Percentiles rank a stretch among this genome's conserved stretches.
Conservation (phyloP, 371 early-diverging fungal genomes). For the Mortierella sp. region DNA sequence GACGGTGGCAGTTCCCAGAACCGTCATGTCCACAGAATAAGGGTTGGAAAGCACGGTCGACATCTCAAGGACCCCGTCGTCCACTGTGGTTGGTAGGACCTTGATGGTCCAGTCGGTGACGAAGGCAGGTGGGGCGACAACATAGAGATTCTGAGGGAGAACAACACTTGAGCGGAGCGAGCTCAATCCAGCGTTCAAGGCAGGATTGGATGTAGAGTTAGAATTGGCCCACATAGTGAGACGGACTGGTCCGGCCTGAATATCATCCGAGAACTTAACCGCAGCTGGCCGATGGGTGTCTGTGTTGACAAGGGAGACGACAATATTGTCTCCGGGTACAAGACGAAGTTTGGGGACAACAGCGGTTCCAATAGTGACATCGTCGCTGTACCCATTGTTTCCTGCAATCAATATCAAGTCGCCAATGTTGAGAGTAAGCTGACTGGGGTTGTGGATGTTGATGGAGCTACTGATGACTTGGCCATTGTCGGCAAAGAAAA, state of each 20-base stretch:
- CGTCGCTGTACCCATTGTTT: too few relatives aligned
- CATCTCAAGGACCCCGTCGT: constrained; percentile 18
- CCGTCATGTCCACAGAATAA: not conserved
- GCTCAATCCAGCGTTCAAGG: constrained; percentile 21
- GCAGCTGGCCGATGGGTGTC: too few relatives aligned
- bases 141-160: not conserved
- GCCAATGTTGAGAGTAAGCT: constrained; percentile 34
- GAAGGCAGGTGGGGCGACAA: not conserved
- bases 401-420: constrained; percentile 9
- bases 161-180: not conserved
- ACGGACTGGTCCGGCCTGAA: too few relatives aligned
- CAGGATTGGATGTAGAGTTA: constrained; percentile 21
- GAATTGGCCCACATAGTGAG: not conserved
- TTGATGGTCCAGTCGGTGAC: constrained; percentile 1
- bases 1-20: too few relatives aligned
- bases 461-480: not conserved
- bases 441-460: constrained; percentile 38
- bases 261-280: too few relatives aligned
- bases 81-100: constrained; percentile 2
- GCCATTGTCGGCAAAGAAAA: too few relatives aligned
- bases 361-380: too few relatives aligned
- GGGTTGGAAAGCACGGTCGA: constrained; percentile 14
- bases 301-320: too few relatives aligned
- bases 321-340: constrained; percentile 22
- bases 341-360: constrained; percentile 1